Base-by-base conservation (phyloP, 768 basidiomycete species). In the Epithele typhae region DNA sequence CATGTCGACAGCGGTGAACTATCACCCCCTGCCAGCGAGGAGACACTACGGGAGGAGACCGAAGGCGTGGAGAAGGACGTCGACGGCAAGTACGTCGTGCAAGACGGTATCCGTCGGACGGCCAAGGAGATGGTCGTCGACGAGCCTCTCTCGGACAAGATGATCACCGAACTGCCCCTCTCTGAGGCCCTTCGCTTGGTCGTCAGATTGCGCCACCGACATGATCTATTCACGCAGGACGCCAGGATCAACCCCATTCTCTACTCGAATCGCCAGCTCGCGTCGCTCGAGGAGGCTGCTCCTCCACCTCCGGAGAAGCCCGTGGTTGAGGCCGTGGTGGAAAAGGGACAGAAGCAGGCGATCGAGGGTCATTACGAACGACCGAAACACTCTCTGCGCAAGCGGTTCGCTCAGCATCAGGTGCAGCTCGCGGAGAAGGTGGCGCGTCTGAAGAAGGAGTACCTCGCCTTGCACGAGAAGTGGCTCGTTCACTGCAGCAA, bases 401-500 rank as follows among this genome's bases (percentile, higher is more conserved):
- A 75, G 48, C 77, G 72, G 48, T 79, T 90, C 54, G 69, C 69
- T 24, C 67, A 73, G 54, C 77, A 78, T 6, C 74, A 81, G 53
- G 66, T 66, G 5, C 61, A 67, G 39, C 62, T 82, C 23, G 60
- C 69, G 21, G 73, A 71, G 44, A 91, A 91, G 65, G 64, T 74
- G 17, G 59, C 73, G 33, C 69, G 64, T 17, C 68, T 93, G 23
- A 76, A 76, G 38, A 71, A 71, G 47, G 79, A 92, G 61, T 93
- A 95, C 60, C 58, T 81, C 43, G 58, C 65, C 12, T 69, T 87
- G 39, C 84, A 94, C 56, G 75, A 78, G 53, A 74, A 76, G 37
- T 95, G 92, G 92, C 47, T 79, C 23, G 72, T 71, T 2, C 84
- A 88, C 53, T 91, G 91, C 61, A 68, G 72, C 12, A 68, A 73